These are phyloP conservation scores for Xylaria sp. DNA, from an alignment of 2,329 filamentous ascomycete genomes.

Conservation along the genomic window DNA sequence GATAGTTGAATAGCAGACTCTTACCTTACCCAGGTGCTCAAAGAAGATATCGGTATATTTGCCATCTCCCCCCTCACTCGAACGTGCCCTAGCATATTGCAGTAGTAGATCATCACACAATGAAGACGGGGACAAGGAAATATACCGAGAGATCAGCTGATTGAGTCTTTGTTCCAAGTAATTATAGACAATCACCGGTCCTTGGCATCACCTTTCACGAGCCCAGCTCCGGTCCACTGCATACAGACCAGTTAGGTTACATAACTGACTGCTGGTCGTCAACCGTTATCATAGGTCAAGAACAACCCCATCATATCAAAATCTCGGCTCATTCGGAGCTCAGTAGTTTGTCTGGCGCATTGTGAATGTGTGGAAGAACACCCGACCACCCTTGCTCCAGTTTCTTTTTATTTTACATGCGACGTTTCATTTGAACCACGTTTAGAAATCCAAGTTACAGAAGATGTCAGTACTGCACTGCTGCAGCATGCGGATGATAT, in stretches of 20 bases:
- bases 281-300: conserved; percentile 1
- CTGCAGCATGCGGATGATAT: conserved; percentile 29
- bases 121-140: background rate
- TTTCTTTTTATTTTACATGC: background rate
- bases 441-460: background rate
- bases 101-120: conserved; percentile 13
- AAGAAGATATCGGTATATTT: conserved; percentile 23
- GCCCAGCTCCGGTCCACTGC: conserved; percentile 16
- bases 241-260: background rate
- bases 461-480: conserved; percentile 12
- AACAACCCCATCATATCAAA: background rate
- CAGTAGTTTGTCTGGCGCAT: background rate
- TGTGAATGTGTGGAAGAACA: background rate
- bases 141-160: conserved; percentile 24
- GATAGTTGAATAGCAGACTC: background rate
- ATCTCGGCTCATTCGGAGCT: background rate
- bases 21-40: conserved; percentile 16
- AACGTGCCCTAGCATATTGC: conserved; percentile 3
- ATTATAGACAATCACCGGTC: background rate
- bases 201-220: conserved; percentile 13
- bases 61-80: conserved; percentile 19
- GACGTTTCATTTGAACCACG: background rate
- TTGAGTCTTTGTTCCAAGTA: background rate
- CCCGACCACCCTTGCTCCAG: background rate
- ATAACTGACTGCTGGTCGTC: background rate